Conservation (phyloP, 2,329 filamentous ascomycete genomes). For the Anthostomella pinea region DNA sequence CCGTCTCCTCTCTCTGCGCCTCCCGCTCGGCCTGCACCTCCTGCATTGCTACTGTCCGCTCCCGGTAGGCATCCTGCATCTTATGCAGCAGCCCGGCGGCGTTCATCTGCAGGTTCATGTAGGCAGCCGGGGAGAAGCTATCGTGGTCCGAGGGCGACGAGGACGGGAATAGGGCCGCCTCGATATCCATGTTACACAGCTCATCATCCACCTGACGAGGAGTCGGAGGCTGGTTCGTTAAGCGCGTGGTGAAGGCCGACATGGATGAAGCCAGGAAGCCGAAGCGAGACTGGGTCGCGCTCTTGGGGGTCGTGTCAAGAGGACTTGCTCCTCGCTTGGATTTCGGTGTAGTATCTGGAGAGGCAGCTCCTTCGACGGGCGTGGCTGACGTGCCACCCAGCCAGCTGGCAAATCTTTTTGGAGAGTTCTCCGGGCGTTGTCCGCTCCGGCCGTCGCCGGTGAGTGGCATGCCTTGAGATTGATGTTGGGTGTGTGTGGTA, state of each 20-base stretch:
- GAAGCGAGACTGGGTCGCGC: slow-evolving; percentile 38
- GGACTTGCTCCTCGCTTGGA: slow-evolving; percentile 26
- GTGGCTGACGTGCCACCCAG: slow-evolving; percentile 29
- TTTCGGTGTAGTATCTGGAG: slow-evolving; percentile 34
- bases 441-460: slow-evolving; percentile 39
- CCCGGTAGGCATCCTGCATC: slow-evolving; percentile 58
- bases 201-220: slow-evolving; percentile 44
- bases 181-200: slow-evolving; percentile 54
- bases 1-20: slow-evolving; percentile 52
- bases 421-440: slow-evolving; percentile 27
- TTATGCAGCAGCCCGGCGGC: slow-evolving; percentile 53
- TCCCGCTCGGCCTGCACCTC: slow-evolving; percentile 54
- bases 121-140: slow-evolving; percentile 56
- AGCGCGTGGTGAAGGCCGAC: slow-evolving; percentile 41
- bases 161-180: slow-evolving; percentile 50
- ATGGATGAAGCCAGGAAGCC: slow-evolving; percentile 46
- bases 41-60: slow-evolving; percentile 46
- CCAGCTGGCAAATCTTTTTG: slow-evolving; percentile 32
- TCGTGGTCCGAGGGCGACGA: slow-evolving; percentile 42
- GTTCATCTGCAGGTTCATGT: slow-evolving; percentile 59
- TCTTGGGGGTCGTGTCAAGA: slow-evolving; percentile 34
- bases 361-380: slow-evolving; percentile 21
- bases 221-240: slow-evolving; percentile 27
- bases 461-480: slow-evolving; percentile 38
- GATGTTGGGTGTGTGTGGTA: slow-evolving; percentile 17